These are phyloP conservation scores for Chernovozyma sophiae-reginae DNA, from an alignment of 1,139 yeast species.

Conservation along the genomic window DNA sequence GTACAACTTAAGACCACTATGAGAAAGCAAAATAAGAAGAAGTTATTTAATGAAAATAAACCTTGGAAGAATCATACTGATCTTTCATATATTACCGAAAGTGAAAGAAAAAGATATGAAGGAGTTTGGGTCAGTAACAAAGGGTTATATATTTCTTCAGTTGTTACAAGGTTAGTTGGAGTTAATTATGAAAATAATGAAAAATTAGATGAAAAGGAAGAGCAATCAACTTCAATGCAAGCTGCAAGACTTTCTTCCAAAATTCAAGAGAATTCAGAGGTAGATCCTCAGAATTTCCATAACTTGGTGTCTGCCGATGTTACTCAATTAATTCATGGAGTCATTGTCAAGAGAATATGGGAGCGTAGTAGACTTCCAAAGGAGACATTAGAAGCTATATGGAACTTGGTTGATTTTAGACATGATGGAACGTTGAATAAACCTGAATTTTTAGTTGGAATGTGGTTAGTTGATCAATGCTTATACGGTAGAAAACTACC, in stretches of 20 bases:
- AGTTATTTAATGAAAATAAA: constrained; percentile 76
- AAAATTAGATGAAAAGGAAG: constrained; percentile 14
- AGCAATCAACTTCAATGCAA: constrained; percentile 12
- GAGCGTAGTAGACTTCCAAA: constrained; percentile 65
- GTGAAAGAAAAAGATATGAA: constrained; percentile 83
- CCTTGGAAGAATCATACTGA: constrained; percentile 92
- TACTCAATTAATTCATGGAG: constrained; percentile 50
- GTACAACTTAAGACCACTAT: constrained; percentile 62
- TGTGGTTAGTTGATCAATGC: constrained; percentile 95
- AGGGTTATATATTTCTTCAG: constrained; percentile 54
- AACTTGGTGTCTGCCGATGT: constrained; percentile 27
- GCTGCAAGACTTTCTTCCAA: constrained; percentile 31
- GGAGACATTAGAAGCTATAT: constrained; percentile 61
- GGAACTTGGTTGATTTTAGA: constrained; percentile 76
- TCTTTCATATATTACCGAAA: constrained; percentile 55
- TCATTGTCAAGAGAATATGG: constrained; percentile 80
- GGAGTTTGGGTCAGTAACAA: constrained; percentile 90
- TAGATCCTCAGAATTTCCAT: constrained; percentile 28
- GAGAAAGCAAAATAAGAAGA: constrained; percentile 53
- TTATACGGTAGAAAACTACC: constrained; percentile 92
- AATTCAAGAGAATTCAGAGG: constrained; percentile 10
- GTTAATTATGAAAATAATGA: constrained; percentile 21
- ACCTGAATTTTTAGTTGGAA: constrained; percentile 83
- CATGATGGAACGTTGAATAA: constrained; percentile 75
- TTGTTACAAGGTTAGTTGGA: constrained; percentile 32